Evolutionary conservation across 2,329 filamentous ascomycete genomes (phyloP).

Genomic region (Ascochyta viciae-villosae): DNA sequence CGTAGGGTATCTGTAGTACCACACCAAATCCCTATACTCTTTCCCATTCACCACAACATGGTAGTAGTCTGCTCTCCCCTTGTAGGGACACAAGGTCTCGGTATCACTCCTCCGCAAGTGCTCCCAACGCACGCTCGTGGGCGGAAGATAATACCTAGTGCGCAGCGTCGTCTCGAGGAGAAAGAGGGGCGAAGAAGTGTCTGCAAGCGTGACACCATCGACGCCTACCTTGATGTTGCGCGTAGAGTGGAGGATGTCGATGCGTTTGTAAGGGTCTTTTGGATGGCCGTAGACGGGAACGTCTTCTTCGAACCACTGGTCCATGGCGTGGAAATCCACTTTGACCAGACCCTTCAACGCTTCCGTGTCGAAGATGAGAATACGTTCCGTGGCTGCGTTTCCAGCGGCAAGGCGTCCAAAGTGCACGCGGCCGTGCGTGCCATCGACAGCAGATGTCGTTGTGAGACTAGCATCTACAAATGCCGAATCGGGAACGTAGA

Average conservation of each 20-base stretch:
- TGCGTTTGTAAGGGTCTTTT: constrained; percentile 71
- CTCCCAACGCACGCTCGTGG: constrained; percentile 57
- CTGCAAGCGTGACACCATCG: constrained; percentile 55
- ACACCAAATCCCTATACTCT: constrained; percentile 61
- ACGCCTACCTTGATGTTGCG: constrained; percentile 61
- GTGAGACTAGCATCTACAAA: constrained; percentile 31
- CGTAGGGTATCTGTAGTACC: constrained; percentile 68
- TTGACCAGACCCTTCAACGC: constrained; percentile 38
- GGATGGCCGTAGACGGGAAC: constrained; percentile 67
- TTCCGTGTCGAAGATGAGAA: constrained; percentile 38
- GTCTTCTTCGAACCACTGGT: constrained; percentile 66
- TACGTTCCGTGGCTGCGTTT: constrained; percentile 24
- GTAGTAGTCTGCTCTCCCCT: constrained; percentile 70
- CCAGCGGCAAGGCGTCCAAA: constrained; percentile 32
- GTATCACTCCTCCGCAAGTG: constrained; percentile 60
- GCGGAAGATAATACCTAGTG: constrained; percentile 65
- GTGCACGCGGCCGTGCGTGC: constrained; percentile 29
- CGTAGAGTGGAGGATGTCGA: constrained; percentile 66
- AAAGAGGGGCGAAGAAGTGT: constrained; percentile 57
- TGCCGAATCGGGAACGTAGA: constrained; percentile 36
- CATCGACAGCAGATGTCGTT: constrained; percentile 19
- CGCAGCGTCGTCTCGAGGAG: constrained; percentile 68
- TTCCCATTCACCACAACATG: constrained; percentile 58
- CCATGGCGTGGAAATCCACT: constrained; percentile 42
- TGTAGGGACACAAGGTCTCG: constrained; percentile 70